Evolutionary conservation across 2,329 filamentous ascomycete species (phyloP), one percentile per base, ranked within the genome.

Genomic region (Xylaria sp.): DNA sequence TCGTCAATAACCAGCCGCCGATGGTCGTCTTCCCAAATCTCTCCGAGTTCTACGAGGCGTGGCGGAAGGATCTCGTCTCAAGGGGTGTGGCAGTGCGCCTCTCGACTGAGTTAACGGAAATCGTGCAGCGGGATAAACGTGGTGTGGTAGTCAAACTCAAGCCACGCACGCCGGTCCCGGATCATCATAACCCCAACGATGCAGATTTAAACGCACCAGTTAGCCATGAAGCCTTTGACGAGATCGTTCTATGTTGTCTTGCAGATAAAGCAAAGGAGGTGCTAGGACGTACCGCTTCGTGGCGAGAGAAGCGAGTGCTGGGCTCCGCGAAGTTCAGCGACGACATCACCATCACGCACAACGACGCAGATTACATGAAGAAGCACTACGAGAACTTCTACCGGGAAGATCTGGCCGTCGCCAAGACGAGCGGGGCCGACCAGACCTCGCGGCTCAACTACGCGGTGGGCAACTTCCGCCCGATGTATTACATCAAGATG

Each of bases 321-420:
- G 89, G 90, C n/a, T 87, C 88, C 17, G 90, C 90, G 10, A 88
- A 87, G 66, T 88, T 91, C 77, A 87, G 85, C 73, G 86, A 92
- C 80, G 90, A 92, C 75, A 86, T 92, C 62, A 92, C 90, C 15
- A 84, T 92, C 68, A 92, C 90, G 1, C 90, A 92, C 75, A 85
- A 82, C 70, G 90, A 92, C 75, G 78, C 80, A 5, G 79, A 83
- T 11, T 92, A 92, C 79, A 90, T 92, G 81, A 83, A 86, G 63
- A 85, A 84, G 51, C 87, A 92, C 77, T 92, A 92, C 80, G 89
- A 91, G 72, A 90, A 85, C 75, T 84, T 83, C 73, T 87, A 84
- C 78, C 80, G 82, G 64, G 73, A 79, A 17, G 78, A 83, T 17
- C 79, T 85, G 68, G 83, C 84, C 20, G 73, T 75, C 1, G 59